Evolutionary conservation across 2,329 filamentous ascomycete species (phyloP), one percentile per base, ranked within the genome.

Genomic region (Verticillium isaacii): DNA sequence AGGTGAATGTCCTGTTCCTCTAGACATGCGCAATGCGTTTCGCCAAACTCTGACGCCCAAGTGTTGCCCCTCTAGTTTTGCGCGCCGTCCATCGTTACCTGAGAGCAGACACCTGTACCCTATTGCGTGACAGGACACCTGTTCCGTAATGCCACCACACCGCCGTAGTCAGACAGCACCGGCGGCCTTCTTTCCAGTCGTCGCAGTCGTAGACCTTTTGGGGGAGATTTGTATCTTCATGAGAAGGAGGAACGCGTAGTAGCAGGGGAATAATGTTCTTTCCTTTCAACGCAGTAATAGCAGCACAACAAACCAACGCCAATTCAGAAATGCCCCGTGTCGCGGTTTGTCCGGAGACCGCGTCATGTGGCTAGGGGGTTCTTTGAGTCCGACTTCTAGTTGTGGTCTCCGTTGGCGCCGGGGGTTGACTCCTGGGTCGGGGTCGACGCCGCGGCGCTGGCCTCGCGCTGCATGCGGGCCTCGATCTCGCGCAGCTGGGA

Each of bases 401-500:
- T 80, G 70, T 80, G 75, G 61, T 84, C 81, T 74, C 82, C 83
- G 45, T 50, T 50, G 45, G 45, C 45, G 25, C 45, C 45, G 19
- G 45, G 4, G 45, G 8, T 50, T 8, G 19, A 11, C n/a, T 50
- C n/a, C 45, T 25, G 45, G 8, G 45, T 25, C 7, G 45, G 45
- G 19, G 11, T 23, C 19, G 45, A 50, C 32, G 76, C 72, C 39
- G 78, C 73, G 57, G 82, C 80, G 73, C 85, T 89, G 67, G 88
- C 84, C 80, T 96, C 92, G 75, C 93, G 89, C 74, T 93, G 89
- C 94, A 98, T 97, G 74, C 94, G 90, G 66, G 93, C 94, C 80
- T 98, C 94, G 75, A 99, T 97, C 84, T 99, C 95, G 80, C 95
- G 94, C 71, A 99, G 88, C 82, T 99, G 95, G 73, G 93, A 97